These are phyloP conservation scores for Plectranthus barbatus DNA, from an alignment of 257 asterid genomes.

Conservation along the genomic window DNA sequence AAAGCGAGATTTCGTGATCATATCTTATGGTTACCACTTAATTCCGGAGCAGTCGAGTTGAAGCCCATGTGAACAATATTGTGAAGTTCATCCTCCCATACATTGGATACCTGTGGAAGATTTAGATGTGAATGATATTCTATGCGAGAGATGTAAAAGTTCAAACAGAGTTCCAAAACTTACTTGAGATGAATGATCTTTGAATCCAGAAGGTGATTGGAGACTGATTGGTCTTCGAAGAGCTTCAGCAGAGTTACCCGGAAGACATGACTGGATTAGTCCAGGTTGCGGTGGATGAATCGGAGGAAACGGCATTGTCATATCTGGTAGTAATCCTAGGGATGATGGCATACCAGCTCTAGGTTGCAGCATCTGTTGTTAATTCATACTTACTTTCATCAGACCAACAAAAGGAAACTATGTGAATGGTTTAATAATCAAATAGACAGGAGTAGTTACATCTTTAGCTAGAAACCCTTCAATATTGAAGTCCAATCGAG, in stretches of 20 bases:
- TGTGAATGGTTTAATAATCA: not conserved
- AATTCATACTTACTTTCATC: not conserved
- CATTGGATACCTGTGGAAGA: constrained; percentile 35
- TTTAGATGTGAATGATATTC: no score
- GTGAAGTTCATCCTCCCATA: constrained; percentile 82
- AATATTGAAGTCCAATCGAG: constrained; percentile 56
- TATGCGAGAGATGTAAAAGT: no score
- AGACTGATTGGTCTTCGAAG: constrained; percentile 44
- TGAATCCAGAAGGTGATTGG: constrained; percentile 36
- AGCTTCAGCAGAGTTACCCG: constrained; percentile 39
- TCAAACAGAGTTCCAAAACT: no score
- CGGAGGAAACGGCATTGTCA: constrained; percentile 41
- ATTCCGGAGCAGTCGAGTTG: constrained; percentile 46
- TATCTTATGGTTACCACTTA: constrained; percentile 51
- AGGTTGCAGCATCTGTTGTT: constrained; percentile 55
- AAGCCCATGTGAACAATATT: constrained; percentile 70
- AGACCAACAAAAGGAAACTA: not conserved
- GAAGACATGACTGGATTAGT: constrained; percentile 43
- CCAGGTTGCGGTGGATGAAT: constrained; percentile 44
- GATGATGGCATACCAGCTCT: constrained; percentile 54
- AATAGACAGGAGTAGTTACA: no score
- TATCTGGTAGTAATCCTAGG: constrained; percentile 46
- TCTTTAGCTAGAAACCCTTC: constrained; percentile 76
- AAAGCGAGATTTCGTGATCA: no score
- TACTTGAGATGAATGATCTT: constrained; percentile 36